These are phyloP conservation scores for Tetraselmis striata DNA, from an alignment of 139 green algal genomes.

Conservation along the genomic window DNA sequence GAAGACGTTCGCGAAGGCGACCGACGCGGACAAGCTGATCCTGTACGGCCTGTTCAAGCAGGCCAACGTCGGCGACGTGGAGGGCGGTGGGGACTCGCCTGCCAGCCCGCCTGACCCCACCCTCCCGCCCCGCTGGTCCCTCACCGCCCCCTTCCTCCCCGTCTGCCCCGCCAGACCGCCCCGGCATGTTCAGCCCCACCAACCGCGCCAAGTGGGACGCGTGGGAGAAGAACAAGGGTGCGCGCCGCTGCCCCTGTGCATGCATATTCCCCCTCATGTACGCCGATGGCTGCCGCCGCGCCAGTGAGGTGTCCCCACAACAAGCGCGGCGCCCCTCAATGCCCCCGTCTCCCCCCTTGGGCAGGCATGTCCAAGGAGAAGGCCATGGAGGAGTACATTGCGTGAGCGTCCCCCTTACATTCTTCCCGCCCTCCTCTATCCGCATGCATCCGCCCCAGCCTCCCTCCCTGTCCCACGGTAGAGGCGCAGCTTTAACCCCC, in stretches of 20 bases:
- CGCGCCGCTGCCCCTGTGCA: no score
- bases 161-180: slow-evolving; percentile 2
- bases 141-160: background rate
- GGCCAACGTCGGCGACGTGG: slow-evolving; percentile 26
- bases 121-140: no score
- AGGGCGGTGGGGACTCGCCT: slow-evolving; percentile 8
- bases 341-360: no score
- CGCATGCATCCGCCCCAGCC: no score
- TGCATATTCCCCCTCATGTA: background rate
- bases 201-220: slow-evolving; percentile 37
- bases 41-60: slow-evolving; percentile 37
- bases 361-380: slow-evolving; percentile 22
- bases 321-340: no score
- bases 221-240: slow-evolving; percentile 26
- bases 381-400: slow-evolving; percentile 29
- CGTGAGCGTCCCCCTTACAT: no score
- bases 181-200: slow-evolving; percentile 27
- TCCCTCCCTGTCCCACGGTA: no score
- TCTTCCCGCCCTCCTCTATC: no score
- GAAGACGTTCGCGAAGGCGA: slow-evolving; percentile 10
- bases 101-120: no score
- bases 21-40: slow-evolving; percentile 25
- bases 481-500: no score
- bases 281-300: background rate
- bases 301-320: no score